A percentile compares a stretch with the other conserved stretches of the same genome.
phyloP scores from a whole-genome alignment of 176 grass and related monocot species.

The Dactylis glomerata region DNA sequence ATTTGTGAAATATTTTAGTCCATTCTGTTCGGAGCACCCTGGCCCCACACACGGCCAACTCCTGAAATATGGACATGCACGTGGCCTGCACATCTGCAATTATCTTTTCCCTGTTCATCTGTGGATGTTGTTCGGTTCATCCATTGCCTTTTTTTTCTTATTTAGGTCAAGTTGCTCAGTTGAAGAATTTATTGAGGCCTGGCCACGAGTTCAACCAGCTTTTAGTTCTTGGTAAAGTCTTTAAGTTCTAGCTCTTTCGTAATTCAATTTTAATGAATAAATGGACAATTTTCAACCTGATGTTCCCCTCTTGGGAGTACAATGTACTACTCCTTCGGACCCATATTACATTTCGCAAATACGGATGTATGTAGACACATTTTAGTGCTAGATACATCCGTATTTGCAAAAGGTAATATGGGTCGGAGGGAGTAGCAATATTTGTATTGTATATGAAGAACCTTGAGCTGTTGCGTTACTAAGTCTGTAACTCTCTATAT shows the following conservation, averaged over 20 bases:
- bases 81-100: not conserved
- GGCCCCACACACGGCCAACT: not conserved
- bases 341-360: too few relatives aligned
- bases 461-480: not conserved
- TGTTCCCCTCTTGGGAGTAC: not conserved
- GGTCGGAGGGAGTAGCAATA: too few relatives aligned
- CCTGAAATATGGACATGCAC: not conserved
- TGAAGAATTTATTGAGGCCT: constrained; percentile 85
- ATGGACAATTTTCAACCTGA: not conserved
- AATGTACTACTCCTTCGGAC: not conserved
- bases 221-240: constrained; percentile 73
- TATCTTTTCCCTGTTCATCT: not conserved
- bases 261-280: constrained; percentile 5
- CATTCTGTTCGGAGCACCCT: not conserved
- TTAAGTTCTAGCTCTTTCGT: not conserved
- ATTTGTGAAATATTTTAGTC: not conserved
- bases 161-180: constrained; percentile 71
- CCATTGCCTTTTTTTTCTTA: constrained; percentile 13
- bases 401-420: too few relatives aligned
- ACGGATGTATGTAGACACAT: too few relatives aligned
- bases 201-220: constrained; percentile 81
- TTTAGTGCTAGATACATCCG: too few relatives aligned
- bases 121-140: not conserved
- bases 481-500: constrained; percentile 24
- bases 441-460: constrained; percentile 9